These are phyloP conservation scores for Rachicladosporium sp. DNA, from an alignment of 2,329 filamentous ascomycete genomes.

Conservation along the genomic window DNA sequence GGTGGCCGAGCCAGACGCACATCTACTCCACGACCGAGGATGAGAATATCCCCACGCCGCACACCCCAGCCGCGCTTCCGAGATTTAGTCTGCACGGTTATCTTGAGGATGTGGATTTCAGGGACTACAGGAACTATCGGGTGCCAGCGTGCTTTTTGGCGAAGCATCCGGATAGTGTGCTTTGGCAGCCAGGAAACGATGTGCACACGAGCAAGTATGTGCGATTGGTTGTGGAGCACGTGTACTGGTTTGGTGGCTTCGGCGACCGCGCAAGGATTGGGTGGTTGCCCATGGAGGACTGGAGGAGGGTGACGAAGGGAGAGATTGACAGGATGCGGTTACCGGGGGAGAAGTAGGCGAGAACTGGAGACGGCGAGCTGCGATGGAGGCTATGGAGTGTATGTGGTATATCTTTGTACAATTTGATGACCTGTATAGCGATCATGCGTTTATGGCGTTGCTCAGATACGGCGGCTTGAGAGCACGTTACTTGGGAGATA, in stretches of 20 bases:
- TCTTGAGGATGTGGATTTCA: conserved; percentile 44
- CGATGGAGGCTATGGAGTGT: too few relatives aligned
- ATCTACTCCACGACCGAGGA: conserved; percentile 21
- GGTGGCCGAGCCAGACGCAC: conserved; percentile 36
- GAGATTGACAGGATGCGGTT: conserved; percentile 56
- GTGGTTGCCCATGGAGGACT: conserved; percentile 76
- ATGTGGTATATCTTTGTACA: too few relatives aligned
- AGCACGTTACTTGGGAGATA: too few relatives aligned
- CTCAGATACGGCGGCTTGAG: too few relatives aligned
- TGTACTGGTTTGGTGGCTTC: conserved; percentile 95
- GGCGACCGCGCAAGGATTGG: conserved; percentile 91
- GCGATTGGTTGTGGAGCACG: conserved; percentile 66
- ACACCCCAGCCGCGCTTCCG: conserved; percentile 68
- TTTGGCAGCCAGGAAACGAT: conserved; percentile 74
- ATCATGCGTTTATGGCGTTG: too few relatives aligned
- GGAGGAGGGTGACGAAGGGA: conserved; percentile 56
- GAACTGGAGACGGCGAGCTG: too few relatives aligned
- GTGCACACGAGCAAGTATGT: conserved; percentile 76
- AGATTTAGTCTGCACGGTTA: conserved; percentile 76
- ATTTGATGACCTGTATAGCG: too few relatives aligned
- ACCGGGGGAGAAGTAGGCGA: conserved; percentile 51
- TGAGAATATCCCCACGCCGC: conserved; percentile 35
- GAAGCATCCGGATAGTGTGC: conserved; percentile 67
- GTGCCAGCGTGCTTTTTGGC: conserved; percentile 54
- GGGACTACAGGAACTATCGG: conserved; percentile 7